These are phyloP conservation scores for Liquidambar formosana DNA, from an alignment of 164 flowering plant species.

Conservation along the genomic window DNA sequence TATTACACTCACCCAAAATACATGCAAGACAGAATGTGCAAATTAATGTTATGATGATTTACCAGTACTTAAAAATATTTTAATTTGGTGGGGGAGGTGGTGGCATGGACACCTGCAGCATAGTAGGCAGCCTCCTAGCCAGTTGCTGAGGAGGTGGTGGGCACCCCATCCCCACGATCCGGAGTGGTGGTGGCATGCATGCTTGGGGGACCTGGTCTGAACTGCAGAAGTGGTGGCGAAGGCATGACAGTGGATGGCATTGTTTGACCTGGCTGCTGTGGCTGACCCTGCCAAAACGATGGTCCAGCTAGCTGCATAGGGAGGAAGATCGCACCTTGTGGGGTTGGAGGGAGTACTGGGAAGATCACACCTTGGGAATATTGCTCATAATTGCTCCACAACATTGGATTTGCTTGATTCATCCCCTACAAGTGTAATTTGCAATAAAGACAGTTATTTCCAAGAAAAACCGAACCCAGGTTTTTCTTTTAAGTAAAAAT, in stretches of 20 bases:
- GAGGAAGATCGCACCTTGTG: conserved; percentile 44
- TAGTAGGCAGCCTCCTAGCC: conserved; percentile 49
- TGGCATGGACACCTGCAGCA: conserved; percentile 66
- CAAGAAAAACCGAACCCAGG: no score
- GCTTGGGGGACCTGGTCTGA: conserved; percentile 54
- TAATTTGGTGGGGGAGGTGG: conserved; percentile 71
- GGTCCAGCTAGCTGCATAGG: conserved; percentile 62
- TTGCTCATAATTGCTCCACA: no score
- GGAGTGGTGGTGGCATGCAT: conserved; percentile 70
- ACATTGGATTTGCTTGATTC: no score
- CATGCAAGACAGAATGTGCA: no score
- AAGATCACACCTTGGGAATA: no score
- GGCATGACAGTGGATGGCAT: conserved; percentile 44
- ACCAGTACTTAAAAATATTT: no score
- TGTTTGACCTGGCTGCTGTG: conserved; percentile 52
- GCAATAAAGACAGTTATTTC: no score
- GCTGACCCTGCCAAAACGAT: conserved; percentile 76
- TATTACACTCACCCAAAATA: no score
- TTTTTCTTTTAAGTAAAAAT: no score
- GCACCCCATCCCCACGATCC: conserved; percentile 47
- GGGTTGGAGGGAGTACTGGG: conserved; percentile 63
- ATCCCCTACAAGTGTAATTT: no score
- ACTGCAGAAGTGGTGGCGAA: conserved; percentile 63
- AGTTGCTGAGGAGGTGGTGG: conserved; percentile 77
- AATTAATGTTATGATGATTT: no score